Conservation (phyloP, 257 asterid species). For the Capsicum baccatum region DNA sequence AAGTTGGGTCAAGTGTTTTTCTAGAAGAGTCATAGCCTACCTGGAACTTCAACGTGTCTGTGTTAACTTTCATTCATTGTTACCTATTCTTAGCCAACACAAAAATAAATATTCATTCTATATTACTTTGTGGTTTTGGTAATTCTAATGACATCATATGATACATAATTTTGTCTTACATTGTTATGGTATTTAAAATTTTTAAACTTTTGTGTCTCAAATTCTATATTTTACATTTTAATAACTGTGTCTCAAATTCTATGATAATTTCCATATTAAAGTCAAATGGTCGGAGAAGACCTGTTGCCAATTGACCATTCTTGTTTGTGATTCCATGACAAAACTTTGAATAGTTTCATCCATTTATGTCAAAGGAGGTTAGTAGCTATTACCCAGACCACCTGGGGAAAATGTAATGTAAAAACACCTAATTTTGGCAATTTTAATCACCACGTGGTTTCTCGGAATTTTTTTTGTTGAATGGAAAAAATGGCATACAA, state of each 20-base stretch:
- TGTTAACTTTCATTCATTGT: slow-evolving; percentile 3
- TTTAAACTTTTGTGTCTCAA: neutral
- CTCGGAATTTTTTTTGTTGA: neutral
- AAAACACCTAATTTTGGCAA: neutral
- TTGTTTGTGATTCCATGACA: slow-evolving; percentile 24
- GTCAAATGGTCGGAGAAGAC: neutral
- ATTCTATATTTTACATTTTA: slow-evolving; percentile 10
- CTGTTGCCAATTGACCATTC: neutral
- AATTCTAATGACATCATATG: neutral
- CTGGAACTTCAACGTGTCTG: neutral
- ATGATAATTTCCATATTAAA: neutral
- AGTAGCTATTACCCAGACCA: slow-evolving; percentile 14
- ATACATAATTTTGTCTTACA: neutral
- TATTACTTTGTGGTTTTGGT: neutral
- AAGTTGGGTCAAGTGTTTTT: neutral
- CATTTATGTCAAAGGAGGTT: slow-evolving; percentile 14
- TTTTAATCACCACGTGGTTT: slow-evolving; percentile 20
- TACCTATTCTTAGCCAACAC: slow-evolving; percentile 18
- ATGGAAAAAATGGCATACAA: slow-evolving; percentile 35
- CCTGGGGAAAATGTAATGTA: slow-evolving; percentile 29
- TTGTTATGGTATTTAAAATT: neutral
- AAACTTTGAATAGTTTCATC: slow-evolving; percentile 14
- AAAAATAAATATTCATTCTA: neutral
- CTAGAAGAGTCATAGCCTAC: neutral
- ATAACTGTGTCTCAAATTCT: neutral